Percentiles rank a stretch among this genome's conserved stretches.
Evolutionary conservation across 176 grass and related monocot genomes (phyloP).

Genomic region (Zoysia pacifica): DNA sequence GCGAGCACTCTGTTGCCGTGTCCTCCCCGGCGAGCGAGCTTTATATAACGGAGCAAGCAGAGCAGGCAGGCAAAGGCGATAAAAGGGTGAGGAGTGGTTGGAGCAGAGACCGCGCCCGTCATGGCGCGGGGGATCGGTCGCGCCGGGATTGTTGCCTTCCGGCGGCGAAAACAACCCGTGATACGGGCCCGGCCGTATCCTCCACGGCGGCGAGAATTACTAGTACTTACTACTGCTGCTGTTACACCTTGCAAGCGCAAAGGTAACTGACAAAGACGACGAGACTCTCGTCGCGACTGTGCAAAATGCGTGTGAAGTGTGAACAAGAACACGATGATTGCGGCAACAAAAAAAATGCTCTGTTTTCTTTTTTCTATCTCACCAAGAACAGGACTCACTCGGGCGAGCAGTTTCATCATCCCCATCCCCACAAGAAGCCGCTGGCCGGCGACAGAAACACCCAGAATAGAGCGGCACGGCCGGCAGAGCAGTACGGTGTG

Average conservation of each 20-base stretch:
- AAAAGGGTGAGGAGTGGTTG: slow-evolving; percentile 49
- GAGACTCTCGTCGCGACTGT: neutral
- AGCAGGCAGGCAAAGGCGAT: neutral
- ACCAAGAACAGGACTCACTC: slow-evolving; percentile 33
- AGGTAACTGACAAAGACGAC: neutral
- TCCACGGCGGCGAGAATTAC: neutral
- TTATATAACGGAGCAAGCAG: slow-evolving; percentile 18
- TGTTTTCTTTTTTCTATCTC: neutral
- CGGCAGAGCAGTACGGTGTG: neutral
- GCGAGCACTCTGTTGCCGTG: neutral
- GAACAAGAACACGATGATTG: neutral
- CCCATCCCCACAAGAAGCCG: slow-evolving; percentile 14
- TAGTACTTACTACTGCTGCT: neutral
- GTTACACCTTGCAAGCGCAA: neutral
- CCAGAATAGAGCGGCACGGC: neutral
- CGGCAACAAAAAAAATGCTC: neutral
- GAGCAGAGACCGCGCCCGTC: slow-evolving; percentile 29
- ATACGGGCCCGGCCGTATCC: neutral
- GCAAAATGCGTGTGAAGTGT: neutral
- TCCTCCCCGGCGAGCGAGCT: neutral
- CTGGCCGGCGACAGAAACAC: neutral
- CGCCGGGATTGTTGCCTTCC: slow-evolving; percentile 32
- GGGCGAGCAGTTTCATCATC: slow-evolving; percentile 13
- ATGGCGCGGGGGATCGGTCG: slow-evolving; percentile 5
- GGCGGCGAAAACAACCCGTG: slow-evolving; percentile 27